These are phyloP conservation scores for Fagopyrum homotropicum DNA, from an alignment of 148 eudicot species.

Conservation along the genomic window DNA sequence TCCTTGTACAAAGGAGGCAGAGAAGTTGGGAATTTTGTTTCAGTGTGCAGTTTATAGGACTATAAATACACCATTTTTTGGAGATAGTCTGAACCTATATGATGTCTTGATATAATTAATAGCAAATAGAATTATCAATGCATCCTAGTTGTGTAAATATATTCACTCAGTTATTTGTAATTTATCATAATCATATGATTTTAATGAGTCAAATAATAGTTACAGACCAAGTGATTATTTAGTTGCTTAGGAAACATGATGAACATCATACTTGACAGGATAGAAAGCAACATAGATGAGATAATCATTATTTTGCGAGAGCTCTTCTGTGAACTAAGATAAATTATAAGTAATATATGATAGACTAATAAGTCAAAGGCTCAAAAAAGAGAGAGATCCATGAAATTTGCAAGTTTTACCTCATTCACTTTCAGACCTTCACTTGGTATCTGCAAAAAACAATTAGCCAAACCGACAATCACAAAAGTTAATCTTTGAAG, in stretches of 20 bases:
- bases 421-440: slow-evolving; percentile 69
- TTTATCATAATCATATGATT: not conserved
- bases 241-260: not conserved
- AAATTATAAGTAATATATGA: not conserved
- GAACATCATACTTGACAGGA: not conserved
- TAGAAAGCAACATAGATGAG: not conserved
- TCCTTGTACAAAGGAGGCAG: too few relatives aligned
- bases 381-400: not conserved
- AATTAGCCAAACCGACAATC: slow-evolving; percentile 7
- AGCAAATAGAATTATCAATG: not conserved
- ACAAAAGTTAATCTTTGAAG: not conserved
- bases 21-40: not conserved
- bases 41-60: not conserved
- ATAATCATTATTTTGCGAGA: not conserved
- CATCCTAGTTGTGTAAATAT: not conserved
- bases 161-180: not conserved
- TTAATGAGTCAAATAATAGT: not conserved
- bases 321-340: not conserved
- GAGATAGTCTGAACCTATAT: not conserved
- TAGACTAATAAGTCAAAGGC: not conserved
- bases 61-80: not conserved
- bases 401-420: slow-evolving; percentile 30
- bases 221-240: not conserved
- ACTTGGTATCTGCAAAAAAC: slow-evolving; percentile 47
- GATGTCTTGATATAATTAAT: not conserved